phyloP scores from a whole-genome alignment of 371 early-diverging fungal genomes.

The Coemansia sp. region DNA sequence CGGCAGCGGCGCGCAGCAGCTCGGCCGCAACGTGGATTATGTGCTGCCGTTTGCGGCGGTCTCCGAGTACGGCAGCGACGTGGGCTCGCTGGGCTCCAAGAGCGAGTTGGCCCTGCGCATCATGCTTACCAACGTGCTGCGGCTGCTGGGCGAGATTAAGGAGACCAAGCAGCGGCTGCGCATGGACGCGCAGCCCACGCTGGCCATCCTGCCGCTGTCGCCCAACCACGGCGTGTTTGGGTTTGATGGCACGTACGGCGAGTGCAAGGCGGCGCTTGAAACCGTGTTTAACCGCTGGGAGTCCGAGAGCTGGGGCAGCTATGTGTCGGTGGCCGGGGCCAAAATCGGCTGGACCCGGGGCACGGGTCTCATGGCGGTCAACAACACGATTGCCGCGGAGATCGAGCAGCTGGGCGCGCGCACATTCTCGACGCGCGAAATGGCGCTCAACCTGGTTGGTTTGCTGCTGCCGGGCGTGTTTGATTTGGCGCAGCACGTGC shows the following conservation, averaged over 20 bases:
- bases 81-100: constrained; percentile 80
- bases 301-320: constrained; percentile 89
- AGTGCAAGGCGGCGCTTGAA: constrained; percentile 90
- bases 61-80: constrained; percentile 85
- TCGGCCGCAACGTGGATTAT: constrained; percentile 92
- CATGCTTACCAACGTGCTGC: constrained; percentile 53
- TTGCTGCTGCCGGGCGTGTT: constrained; percentile 86
- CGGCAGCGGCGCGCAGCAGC: constrained; percentile 70
- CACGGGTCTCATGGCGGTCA: constrained; percentile 91
- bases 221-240: constrained; percentile 97
- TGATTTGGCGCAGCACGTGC: constrained; percentile 74
- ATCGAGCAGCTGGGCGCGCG: constrained; percentile 80
- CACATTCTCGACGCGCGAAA: constrained; percentile 92
- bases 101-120: constrained; percentile 83
- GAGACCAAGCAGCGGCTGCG: constrained; percentile 66
- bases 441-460: constrained; percentile 93
- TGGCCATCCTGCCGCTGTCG: constrained; percentile 87
- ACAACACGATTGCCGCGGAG: constrained; percentile 79
- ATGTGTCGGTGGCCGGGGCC: constrained; percentile 86
- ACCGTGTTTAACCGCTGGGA: constrained; percentile 90
- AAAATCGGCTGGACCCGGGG: constrained; percentile 98
- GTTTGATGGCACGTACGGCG: constrained; percentile 90
- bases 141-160: constrained; percentile 84
- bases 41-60: constrained; percentile 96
- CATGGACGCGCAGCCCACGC: constrained; percentile 83